A percentile compares a stretch with the other conserved stretches of the same genome.
Evolutionary conservation across 2,329 filamentous ascomycete genomes (phyloP).

Genomic region (Cladophialophora exuberans): DNA sequence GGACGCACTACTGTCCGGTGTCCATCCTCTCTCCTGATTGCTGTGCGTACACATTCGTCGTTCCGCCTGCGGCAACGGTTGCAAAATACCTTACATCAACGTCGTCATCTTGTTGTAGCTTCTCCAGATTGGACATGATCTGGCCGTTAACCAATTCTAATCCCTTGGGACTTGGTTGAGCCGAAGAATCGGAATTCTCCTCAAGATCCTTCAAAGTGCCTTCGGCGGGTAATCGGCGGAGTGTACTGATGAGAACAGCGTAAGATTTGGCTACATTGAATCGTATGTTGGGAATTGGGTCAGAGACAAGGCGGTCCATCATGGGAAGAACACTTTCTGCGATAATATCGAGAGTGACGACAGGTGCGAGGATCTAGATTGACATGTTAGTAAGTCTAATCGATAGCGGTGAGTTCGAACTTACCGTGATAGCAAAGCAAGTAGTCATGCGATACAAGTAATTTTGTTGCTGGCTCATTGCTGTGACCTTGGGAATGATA

Average conservation of each 20-base stretch:
- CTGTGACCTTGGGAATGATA: conserved; percentile 98
- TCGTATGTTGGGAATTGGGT: conserved; percentile 97
- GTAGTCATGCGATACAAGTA: conserved; percentile 99
- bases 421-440: conserved; percentile 97
- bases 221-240: conserved; percentile 86
- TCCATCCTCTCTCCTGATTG: conserved; percentile 45
- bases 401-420: conserved; percentile 42
- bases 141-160: conserved; percentile 82
- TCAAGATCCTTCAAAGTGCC: conserved; percentile 85
- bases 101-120: conserved; percentile 95
- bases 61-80: conserved; percentile 72
- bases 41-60: conserved; percentile 52
- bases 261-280: conserved; percentile 99
- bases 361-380: conserved; percentile 84
- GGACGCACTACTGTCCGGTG: conserved; percentile 30
- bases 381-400: conserved; percentile 34
- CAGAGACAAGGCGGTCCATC: conserved; percentile 87
- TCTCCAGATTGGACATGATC: conserved; percentile 87
- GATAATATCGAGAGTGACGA: conserved; percentile 91
- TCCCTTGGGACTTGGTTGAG: conserved; percentile 68
- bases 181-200: conserved; percentile 66
- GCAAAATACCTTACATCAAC: conserved; percentile 98
- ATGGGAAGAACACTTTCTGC: conserved; percentile 92
- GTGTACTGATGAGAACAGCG: conserved; percentile 82
- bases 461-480: conserved; percentile 97